Evolutionary conservation across 2,329 filamentous ascomycete species (phyloP), one percentile per base, ranked within the genome.

Genomic region (Tetracladium maxilliforme): DNA sequence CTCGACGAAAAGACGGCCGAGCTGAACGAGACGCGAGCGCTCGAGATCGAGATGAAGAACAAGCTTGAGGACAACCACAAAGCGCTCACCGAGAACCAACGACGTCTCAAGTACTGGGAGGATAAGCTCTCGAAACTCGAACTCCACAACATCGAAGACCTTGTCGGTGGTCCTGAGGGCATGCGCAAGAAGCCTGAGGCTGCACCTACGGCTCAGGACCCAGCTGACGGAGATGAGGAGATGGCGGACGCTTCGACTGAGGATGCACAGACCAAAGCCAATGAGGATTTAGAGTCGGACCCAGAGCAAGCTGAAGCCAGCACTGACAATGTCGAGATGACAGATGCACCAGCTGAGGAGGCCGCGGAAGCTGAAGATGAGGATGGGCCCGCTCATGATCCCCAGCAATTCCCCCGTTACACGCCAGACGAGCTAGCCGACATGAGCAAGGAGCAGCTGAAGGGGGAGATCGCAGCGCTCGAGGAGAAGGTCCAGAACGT

Each of bases 41-140:
- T 77, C 4, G 90, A 98, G 49, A 94, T 98, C 32, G 90, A 98
- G 51, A 94, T 95, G 84, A 79, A 81, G 34, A 95, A 95, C 53
- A 92, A 92, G 55, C 73, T 98, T 2, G 90, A 95, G 44, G 87
- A 95, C 45, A 90, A 87, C 47, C 80, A 93, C 37, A 98, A 98
- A 54, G 70, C 76, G 7, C 64, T 95, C 10, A 52, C 57, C 1
- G 87, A 95, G 43, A 93, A 92, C 49, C 74, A 92, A 47, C 86
- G 81, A 51, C 73, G 80, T 31, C 64, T 80, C 20, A 66, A 64
- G 19, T 82, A 93, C 55, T 95, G 86, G 84, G 61, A 84, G 27
- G 82, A 93, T 31, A 94, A 95, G 56, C 60, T 92, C 7, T 63
- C 65, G 26, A 95, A 93, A 56, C 67, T 98, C 14, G 54, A 64